Conservation (phyloP, 306 rosid genomes). For the Boehmeria nivea region DNA sequence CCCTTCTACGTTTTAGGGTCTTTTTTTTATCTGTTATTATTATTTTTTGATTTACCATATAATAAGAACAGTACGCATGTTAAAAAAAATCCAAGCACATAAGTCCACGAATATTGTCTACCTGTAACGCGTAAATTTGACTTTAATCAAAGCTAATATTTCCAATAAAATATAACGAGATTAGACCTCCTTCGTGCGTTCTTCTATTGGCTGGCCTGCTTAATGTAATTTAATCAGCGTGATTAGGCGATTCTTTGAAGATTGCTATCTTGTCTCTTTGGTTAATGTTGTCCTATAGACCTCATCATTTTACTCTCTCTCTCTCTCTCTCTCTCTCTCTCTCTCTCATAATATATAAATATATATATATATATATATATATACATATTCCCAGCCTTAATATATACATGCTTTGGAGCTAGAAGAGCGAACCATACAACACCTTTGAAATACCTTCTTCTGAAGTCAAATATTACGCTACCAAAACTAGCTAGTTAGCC, state of each 20-base stretch:
- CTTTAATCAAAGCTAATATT: not conserved
- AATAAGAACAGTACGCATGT: too few relatives aligned
- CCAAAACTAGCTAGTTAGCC: too few relatives aligned
- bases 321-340: too few relatives aligned
- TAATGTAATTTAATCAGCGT: not conserved
- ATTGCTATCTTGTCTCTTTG: slow-evolving; percentile 8
- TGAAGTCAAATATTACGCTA: too few relatives aligned
- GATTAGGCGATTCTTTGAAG: not conserved
- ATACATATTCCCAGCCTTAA: too few relatives aligned
- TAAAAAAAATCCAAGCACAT: not conserved
- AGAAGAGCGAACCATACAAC: too few relatives aligned
- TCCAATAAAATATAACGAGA: not conserved
- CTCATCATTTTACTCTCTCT: not conserved
- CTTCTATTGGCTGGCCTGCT: slow-evolving; percentile 10
- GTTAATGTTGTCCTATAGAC: not conserved
- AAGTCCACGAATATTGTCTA: not conserved
- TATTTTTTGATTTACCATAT: too few relatives aligned
- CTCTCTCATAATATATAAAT: not conserved
- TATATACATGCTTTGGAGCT: too few relatives aligned
- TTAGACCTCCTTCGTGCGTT: not conserved
- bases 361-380: too few relatives aligned
- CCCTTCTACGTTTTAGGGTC: too few relatives aligned
- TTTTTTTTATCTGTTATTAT: too few relatives aligned
- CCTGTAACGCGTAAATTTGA: slow-evolving; percentile 9
- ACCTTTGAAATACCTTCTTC: too few relatives aligned